These are phyloP conservation scores for Neurospora tetrasperma DNA, from an alignment of 495 filamentous ascomycete genomes.

Conservation along the genomic window DNA sequence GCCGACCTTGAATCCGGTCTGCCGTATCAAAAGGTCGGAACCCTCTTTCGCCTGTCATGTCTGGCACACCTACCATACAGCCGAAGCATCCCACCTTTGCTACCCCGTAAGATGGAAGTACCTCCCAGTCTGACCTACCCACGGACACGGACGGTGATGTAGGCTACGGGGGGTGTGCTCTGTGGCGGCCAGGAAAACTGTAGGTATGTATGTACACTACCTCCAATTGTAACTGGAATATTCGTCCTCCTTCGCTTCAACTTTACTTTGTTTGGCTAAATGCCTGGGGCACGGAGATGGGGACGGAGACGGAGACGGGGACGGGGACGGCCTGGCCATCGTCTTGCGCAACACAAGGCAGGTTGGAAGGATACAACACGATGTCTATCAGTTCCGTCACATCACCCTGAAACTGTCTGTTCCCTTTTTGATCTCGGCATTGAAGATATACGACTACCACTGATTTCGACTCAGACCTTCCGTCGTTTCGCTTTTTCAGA, in stretches of 20 bases:
- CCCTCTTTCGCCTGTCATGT: neutral
- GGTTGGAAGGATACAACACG: neutral
- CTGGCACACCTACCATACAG: neutral
- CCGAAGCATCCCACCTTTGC: neutral
- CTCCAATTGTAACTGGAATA: neutral
- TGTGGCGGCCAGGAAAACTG: neutral
- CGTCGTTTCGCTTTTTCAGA: neutral
- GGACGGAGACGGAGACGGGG: neutral
- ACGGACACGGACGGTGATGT: neutral
- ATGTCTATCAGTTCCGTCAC: neutral
- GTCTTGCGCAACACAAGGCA: neutral
- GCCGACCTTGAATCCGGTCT: neutral
- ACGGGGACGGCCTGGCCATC: neutral
- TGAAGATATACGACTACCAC: neutral
- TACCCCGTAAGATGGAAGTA: neutral
- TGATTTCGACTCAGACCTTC: too few species aligned
- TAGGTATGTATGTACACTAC: neutral
- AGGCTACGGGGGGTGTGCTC: neutral
- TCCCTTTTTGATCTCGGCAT: neutral
- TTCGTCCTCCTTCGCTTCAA: neutral
- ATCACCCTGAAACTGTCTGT: neutral
- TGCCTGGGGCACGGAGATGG: neutral
- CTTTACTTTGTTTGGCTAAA: neutral
- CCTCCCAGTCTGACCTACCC: neutral
- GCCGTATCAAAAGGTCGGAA: neutral